phyloP scores from a whole-genome alignment of 352 stramenopile genomes.

The Globisporangium spiculum region DNA sequence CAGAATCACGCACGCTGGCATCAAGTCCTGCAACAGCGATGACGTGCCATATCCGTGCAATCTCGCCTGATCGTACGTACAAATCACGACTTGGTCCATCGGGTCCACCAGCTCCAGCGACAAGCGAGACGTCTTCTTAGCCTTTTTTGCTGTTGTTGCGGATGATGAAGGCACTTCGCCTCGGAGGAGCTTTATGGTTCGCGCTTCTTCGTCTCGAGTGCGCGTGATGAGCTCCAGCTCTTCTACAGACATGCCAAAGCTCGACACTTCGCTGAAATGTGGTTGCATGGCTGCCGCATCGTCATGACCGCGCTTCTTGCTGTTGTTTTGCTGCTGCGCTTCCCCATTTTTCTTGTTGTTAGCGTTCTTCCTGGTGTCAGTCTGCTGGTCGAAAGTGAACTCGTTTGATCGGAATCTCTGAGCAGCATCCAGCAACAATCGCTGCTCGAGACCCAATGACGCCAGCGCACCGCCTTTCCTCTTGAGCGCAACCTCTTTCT shows the following conservation, averaged over 20 bases:
- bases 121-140: constrained; percentile 28
- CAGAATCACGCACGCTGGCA: constrained; percentile 90
- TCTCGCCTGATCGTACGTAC: constrained; percentile 77
- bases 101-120: constrained; percentile 51
- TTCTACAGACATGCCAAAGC: constrained; percentile 68
- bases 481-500: constrained; percentile 54
- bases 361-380: background rate
- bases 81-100: constrained; percentile 58
- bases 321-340: constrained; percentile 10
- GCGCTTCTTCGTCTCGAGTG: constrained; percentile 16
- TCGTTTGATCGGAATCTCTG: constrained; percentile 46
- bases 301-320: constrained; percentile 21
- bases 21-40: constrained; percentile 87
- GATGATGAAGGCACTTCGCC: background rate
- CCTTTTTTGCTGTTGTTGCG: background rate
- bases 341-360: constrained; percentile 20
- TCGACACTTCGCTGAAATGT: constrained; percentile 46
- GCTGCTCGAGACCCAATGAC: constrained; percentile 56
- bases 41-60: constrained; percentile 53
- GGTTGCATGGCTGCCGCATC: background rate
- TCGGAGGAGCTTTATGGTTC: constrained; percentile 19
- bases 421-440: constrained; percentile 55
- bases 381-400: constrained; percentile 28
- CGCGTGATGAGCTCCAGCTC: constrained; percentile 54
- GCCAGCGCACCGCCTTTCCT: constrained; percentile 45